Evolutionary conservation across 768 basidiomycete species (phyloP).

Genomic region (Lactarius trivialis): DNA sequence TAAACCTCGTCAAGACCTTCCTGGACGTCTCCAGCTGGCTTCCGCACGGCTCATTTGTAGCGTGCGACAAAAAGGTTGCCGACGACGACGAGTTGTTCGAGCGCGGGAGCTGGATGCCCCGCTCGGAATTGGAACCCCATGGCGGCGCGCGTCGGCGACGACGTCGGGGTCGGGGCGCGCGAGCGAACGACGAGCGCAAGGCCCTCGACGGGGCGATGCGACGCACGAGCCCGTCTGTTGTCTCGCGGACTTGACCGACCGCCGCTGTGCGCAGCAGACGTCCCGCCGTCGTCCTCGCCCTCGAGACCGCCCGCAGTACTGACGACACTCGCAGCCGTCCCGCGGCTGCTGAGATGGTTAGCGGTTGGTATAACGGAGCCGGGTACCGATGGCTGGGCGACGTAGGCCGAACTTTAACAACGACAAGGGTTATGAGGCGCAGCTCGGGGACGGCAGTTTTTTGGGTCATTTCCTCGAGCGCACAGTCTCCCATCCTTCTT

Average conservation of each 20-base stretch:
- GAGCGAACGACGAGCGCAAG: not conserved
- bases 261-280: not conserved
- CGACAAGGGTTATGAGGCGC: no score
- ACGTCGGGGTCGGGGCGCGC: not conserved
- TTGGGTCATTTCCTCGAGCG: no score
- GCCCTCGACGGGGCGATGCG: not conserved
- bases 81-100: not conserved
- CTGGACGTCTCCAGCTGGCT: not conserved
- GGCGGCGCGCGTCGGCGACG: not conserved
- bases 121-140: not conserved
- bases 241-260: not conserved
- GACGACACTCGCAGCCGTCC: no score
- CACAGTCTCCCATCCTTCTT: no score
- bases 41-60: not conserved
- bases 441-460: no score
- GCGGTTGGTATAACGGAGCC: no score
- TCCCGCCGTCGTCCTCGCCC: no score
- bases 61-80: not conserved
- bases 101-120: not conserved
- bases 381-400: no score
- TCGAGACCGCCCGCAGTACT: no score
- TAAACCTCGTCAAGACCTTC: not conserved
- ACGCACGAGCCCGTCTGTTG: not conserved
- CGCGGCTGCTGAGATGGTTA: not conserved
- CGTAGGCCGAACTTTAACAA: no score